Conservation (phyloP, 2,329 filamentous ascomycete species). For the Fusarium sp. region DNA sequence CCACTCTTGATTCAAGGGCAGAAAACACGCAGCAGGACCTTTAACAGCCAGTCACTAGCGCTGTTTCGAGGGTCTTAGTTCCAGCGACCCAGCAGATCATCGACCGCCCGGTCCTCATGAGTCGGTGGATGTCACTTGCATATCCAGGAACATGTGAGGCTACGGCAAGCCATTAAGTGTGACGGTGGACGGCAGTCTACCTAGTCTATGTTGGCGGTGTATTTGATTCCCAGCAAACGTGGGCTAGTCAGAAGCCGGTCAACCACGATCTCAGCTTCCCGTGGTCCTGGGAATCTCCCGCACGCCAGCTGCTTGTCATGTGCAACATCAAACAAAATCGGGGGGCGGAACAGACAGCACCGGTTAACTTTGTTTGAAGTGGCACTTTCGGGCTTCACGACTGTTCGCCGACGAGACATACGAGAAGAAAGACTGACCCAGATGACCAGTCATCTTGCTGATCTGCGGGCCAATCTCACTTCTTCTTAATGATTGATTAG, state of each 20-base stretch:
- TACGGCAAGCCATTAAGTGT: slow-evolving; percentile 49
- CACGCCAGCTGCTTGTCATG: slow-evolving; percentile 39
- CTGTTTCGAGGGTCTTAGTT: slow-evolving; percentile 37
- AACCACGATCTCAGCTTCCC: slow-evolving; percentile 47
- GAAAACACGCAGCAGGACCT: slow-evolving; percentile 25
- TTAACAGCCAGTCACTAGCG: slow-evolving; percentile 37
- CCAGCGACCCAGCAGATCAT: slow-evolving; percentile 37
- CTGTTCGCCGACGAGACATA: slow-evolving; percentile 17
- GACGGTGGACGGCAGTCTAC: slow-evolving; percentile 46
- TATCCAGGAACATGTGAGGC: slow-evolving; percentile 50
- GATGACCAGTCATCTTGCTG: slow-evolving; percentile 46
- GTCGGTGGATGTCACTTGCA: slow-evolving; percentile 47
- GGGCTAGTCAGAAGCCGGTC: slow-evolving; percentile 40
- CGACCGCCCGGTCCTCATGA: slow-evolving; percentile 41
- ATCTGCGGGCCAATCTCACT: slow-evolving; percentile 48
- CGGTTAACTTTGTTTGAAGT: slow-evolving; percentile 23
- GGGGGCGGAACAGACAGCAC: slow-evolving; percentile 15
- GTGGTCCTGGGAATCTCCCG: slow-evolving; percentile 47
- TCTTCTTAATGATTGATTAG: slow-evolving; percentile 36
- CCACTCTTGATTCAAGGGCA: slow-evolving; percentile 40
- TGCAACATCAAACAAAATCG: slow-evolving; percentile 19
- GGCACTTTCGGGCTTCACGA: slow-evolving; percentile 8
- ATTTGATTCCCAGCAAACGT: slow-evolving; percentile 44
- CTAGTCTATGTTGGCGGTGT: slow-evolving; percentile 46
- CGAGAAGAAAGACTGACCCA: slow-evolving; percentile 27